A percentile compares a stretch with the other conserved stretches of the same genome.
Conservation (phyloP, 1,139 yeast genomes). For the Pneumocystis murina region DNA sequence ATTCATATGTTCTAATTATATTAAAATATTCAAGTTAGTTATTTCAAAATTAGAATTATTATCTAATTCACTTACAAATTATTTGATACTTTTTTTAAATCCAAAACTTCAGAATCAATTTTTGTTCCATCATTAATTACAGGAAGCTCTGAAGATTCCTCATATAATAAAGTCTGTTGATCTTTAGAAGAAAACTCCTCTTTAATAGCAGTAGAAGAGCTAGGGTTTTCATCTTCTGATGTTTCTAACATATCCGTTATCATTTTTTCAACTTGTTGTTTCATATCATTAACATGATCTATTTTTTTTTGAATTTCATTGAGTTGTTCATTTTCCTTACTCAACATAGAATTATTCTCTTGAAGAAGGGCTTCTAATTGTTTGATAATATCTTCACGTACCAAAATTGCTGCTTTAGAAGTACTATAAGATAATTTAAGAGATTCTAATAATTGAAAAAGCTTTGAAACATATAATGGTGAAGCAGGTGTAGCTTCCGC, state of each 20-base stretch:
- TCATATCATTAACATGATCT: constrained; percentile 28
- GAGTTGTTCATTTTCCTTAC: constrained; percentile 34
- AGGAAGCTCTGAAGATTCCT: neutral
- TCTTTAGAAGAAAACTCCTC: neutral
- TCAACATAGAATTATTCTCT: constrained; percentile 31
- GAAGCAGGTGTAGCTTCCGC: constrained; percentile 41
- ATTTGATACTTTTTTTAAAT: neutral
- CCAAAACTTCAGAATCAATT: neutral
- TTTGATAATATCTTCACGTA: constrained; percentile 29
- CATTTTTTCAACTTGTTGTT: constrained; percentile 35
- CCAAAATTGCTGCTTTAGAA: constrained; percentile 28
- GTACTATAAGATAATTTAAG: constrained; percentile 11
- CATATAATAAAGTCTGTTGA: neutral
- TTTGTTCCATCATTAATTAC: neutral
- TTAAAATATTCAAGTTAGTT: neutral
- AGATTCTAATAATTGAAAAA: constrained; percentile 17
- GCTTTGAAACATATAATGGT: constrained; percentile 33
- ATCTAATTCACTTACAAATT: neutral
- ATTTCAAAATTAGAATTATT: neutral
- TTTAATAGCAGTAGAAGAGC: neutral
- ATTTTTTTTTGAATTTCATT: constrained; percentile 32
- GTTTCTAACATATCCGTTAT: constrained; percentile 15
- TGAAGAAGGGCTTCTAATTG: constrained; percentile 33
- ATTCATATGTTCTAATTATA: neutral
- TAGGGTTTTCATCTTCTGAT: neutral